These are phyloP conservation scores for Hygrocybe coccinea DNA, from an alignment of 768 basidiomycete genomes.

Conservation along the genomic window DNA sequence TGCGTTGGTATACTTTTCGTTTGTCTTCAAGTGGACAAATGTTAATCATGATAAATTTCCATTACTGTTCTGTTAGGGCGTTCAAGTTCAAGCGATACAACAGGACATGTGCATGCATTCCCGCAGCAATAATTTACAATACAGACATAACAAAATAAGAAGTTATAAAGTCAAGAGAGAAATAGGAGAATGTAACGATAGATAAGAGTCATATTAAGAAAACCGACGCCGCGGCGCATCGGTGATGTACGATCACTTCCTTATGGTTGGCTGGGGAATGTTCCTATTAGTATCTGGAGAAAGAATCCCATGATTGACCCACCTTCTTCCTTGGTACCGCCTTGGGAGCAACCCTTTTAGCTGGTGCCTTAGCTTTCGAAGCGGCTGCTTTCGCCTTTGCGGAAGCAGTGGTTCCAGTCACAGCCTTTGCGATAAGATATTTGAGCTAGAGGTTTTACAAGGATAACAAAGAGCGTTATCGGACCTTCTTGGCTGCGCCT, in stretches of 20 bases:
- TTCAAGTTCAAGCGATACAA: no score
- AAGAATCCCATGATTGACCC: constrained; percentile 3
- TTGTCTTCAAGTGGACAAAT: no score
- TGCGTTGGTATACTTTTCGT: no score
- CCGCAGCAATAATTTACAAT: neutral
- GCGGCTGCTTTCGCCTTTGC: constrained; percentile 41
- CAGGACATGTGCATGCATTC: neutral
- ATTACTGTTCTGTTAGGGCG: no score
- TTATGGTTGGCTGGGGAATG: constrained; percentile 20
- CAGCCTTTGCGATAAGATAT: constrained; percentile 28
- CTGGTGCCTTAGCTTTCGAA: constrained; percentile 30
- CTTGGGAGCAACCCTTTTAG: constrained; percentile 31
- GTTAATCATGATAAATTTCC: no score
- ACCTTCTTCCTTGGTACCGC: constrained; percentile 36
- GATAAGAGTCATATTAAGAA: neutral
- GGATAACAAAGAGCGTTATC: constrained; percentile 7
- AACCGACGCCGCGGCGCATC: neutral
- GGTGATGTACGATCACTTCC: constrained; percentile 22
- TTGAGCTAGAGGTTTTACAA: constrained; percentile 1
- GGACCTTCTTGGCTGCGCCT: constrained; percentile 40
- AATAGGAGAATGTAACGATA: constrained; percentile 2
- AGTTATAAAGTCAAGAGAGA: constrained; percentile 1
- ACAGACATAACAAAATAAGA: constrained; percentile 7
- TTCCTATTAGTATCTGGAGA: neutral
- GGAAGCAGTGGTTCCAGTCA: constrained; percentile 39